Evolutionary conservation across 2,329 filamentous ascomycete species (phyloP), one percentile per base, ranked within the genome.

Genomic region (Talaromyces sp.): DNA sequence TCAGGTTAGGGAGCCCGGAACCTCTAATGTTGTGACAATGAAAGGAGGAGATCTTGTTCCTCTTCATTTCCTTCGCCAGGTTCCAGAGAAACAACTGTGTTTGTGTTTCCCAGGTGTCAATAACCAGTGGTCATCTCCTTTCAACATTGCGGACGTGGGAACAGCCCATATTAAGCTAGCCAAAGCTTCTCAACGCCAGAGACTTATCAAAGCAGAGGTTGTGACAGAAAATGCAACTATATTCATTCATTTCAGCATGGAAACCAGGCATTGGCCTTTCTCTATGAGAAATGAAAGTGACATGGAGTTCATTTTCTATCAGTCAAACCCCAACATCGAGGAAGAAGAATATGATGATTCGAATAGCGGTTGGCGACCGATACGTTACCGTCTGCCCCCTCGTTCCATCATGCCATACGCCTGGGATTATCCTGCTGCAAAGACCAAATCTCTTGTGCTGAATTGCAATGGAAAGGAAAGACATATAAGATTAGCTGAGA

Each of bases 331-430:
- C 4, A 96, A 94, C 68, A 80, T 96, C 9, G 93, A 96, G 63
- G 93, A 98, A 65, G 93, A 97, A 63, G 93, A 94, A 60, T 62
- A 62, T 23, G 83, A 84, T 5, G 91, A 97, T 70, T 82, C 77
- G 59, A 80, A 88, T 61, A 93, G 91, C 59, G 91, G 92, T 4
- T 99, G 95, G 91, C 89, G 91, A 66, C 93, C 92, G 2, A 91
- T 99, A 64, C 85, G 92, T 59, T 99, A 99, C 77, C 89, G 94
- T 34, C 82, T 99, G 33, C 96, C 96, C 2, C 88, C 94, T 12
- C 85, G 95, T 63, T 98, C 94, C 75, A 97, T 99, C 75, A 99
- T 99, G 95, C 95, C 96, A 0, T 99, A 99, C 71, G 94, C 95
- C 1, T 99, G 95, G 95, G 96, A 99, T 73, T 99, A 96, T 77